Conservation (phyloP, 805 yeast genomes). For the Sugiyamaella marilandica region DNA sequence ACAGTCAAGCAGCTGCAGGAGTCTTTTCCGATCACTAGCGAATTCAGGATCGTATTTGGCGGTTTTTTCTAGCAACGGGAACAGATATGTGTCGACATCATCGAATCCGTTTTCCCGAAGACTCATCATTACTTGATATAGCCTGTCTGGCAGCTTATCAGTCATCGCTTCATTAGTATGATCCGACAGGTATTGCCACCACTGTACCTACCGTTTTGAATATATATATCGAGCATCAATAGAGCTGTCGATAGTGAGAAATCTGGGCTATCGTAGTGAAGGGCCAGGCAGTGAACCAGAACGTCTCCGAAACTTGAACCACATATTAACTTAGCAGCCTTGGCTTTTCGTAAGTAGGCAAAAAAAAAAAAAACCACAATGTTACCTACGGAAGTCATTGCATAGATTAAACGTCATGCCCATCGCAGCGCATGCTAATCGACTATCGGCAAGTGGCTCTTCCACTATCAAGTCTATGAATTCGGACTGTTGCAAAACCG, state of each 20-base stretch:
- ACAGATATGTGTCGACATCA: neutral
- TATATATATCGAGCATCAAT: constrained; percentile 1
- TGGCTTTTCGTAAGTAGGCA: neutral
- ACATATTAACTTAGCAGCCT: neutral
- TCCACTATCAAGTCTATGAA: constrained; percentile 5
- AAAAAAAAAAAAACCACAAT: neutral
- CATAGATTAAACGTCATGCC: constrained; percentile 15
- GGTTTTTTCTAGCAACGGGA: neutral
- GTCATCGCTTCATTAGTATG: neutral
- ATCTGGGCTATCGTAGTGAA: neutral
- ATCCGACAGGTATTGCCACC: neutral
- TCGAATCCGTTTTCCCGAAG: neutral
- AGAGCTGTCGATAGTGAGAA: neutral
- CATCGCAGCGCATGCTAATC: neutral
- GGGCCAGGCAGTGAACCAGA: neutral
- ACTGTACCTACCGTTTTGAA: constrained; percentile 5
- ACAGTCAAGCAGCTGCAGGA: neutral
- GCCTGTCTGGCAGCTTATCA: neutral
- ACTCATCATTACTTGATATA: neutral
- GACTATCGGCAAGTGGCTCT: neutral
- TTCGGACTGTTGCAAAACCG: neutral
- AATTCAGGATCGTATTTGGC: neutral
- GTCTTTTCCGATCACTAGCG: neutral
- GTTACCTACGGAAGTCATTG: constrained; percentile 8
- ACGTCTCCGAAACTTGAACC: neutral